Base-by-base conservation (phyloP, 768 basidiomycete species). In the Calocera viscosa region DNA sequence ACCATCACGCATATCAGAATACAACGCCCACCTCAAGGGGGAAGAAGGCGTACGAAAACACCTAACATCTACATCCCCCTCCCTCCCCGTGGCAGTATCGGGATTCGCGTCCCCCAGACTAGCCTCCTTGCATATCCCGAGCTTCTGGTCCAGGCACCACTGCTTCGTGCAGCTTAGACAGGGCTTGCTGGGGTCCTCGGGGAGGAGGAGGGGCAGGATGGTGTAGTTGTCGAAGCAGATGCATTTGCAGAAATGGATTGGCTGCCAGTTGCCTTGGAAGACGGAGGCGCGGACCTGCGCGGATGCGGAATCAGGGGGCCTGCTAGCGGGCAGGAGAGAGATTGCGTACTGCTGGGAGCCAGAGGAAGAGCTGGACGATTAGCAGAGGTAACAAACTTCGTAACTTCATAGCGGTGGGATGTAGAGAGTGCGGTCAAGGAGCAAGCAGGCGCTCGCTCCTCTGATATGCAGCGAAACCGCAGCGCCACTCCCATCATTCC, bases 101-200 rank as follows among this genome's bases (percentile, higher is more conserved):
- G 90, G 90, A 76, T 96, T 85, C 26, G 89, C 86, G 72, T 93
- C 90, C 28, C 93, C 94, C 65, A 94, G 77, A 64, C 83, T 82
- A 60, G 91, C 91, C 30, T 88, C 88, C 11, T 83, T 82, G 74
- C 91, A 95, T 49, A 92, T 94, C 17, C 82, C 79, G 39, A 96
- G 80, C 73, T 93, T 91, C 76, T 91, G 94, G 74, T 95, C 90
- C 66, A 94, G 79, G 77, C 94, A 96, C 90, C 94, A 96, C 73
- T 93, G 89, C 73, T 93, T 91, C 11, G 92, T 95, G 75, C 94
- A 96, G 3, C 91, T 89, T 28, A 93, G 81, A 75, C 94, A 96
- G 10, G 94, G 93, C 75, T 95, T 91, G 19, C 85, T 84, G 1
- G 91, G 89, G 72, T 89, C 87, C 74, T 92, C 87, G 33, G 92